A percentile compares a stretch with the other conserved stretches of the same genome.
These are phyloP conservation scores for Cardamine chenopodiifolia DNA, from an alignment of 345 rosid species.

Conservation along the genomic window DNA sequence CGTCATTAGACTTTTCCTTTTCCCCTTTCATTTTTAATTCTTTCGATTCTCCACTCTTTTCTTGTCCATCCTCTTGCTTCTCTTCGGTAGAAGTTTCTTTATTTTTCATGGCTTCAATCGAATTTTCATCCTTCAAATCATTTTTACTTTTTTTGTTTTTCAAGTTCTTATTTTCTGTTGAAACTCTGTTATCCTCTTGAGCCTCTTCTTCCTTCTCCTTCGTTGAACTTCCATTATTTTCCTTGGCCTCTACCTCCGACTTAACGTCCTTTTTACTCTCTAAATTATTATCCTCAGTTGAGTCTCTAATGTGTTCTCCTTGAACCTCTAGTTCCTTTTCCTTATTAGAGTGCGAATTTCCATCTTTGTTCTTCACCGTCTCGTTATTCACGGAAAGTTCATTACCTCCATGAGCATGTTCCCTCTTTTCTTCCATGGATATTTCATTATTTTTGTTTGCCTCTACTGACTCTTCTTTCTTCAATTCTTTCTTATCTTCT, in stretches of 20 bases:
- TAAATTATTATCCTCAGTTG: not conserved
- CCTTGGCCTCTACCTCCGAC: not conserved
- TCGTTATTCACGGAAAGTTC: not conserved
- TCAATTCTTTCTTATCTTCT: not conserved
- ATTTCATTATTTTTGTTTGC: not conserved
- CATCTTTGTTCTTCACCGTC: not conserved
- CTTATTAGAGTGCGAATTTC: not conserved
- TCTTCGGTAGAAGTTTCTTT: too few species aligned
- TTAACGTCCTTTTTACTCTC: not conserved
- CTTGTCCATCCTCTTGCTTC: not conserved
- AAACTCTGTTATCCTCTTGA: not conserved
- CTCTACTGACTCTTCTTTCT: not conserved
- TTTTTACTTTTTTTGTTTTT: not conserved
- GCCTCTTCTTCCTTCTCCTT: conserved; percentile 4
- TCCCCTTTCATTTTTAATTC: not conserved
- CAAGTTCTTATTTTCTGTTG: not conserved
- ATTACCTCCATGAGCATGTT: not conserved
- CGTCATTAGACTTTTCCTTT: not conserved
- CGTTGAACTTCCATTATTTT: not conserved
- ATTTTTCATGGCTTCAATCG: too few species aligned
- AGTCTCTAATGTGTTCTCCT: not conserved
- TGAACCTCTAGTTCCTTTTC: not conserved
- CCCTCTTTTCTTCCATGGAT: not conserved
- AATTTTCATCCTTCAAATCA: not conserved
- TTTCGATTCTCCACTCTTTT: not conserved